These are phyloP conservation scores for Collybia nuda DNA, from an alignment of 768 basidiomycete species.

Conservation along the genomic window DNA sequence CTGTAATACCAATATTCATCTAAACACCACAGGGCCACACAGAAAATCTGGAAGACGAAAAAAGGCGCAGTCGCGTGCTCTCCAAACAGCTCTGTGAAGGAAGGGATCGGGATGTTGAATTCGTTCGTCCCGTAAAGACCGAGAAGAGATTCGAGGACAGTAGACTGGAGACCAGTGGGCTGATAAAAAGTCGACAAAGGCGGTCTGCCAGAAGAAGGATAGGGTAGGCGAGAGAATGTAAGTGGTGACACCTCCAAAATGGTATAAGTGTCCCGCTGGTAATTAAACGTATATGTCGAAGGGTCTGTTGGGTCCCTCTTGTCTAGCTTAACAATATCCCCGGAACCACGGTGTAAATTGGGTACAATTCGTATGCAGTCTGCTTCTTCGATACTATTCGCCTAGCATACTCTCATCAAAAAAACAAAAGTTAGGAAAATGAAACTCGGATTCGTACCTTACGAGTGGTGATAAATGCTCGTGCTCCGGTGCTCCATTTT, in stretches of 20 bases:
- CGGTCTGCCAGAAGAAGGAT: conserved; percentile 77
- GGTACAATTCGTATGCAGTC: conserved; percentile 83
- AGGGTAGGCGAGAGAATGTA: conserved; percentile 80
- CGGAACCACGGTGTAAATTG: conserved; percentile 78
- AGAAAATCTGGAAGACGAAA: conserved; percentile 99
- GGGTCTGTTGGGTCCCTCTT: conserved; percentile 60
- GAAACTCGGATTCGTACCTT: conserved; percentile 42
- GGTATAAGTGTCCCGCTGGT: conserved; percentile 93
- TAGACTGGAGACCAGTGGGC: conserved; percentile 53
- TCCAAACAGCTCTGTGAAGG: conserved; percentile 85
- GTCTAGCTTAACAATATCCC: conserved; percentile 80
- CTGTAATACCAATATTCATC: conserved; percentile 99
- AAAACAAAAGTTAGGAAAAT: too few relatives aligned
- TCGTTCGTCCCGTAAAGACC: conserved; percentile 89
- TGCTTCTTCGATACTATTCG: conserved; percentile 42
- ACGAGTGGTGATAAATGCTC: conserved; percentile 77
- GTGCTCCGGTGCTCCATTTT: conserved; percentile 81
- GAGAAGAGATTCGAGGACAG: conserved; percentile 49
- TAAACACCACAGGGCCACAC: conserved; percentile 94
- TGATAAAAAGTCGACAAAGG: conserved; percentile 63
- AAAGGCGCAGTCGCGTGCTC: conserved; percentile 99
- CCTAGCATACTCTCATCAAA: background rate
- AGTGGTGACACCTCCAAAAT: conserved; percentile 54
- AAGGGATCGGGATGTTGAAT: conserved; percentile 96
- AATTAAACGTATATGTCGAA: conserved; percentile 81